Percentiles rank a stretch among this genome's conserved stretches.
phyloP scores from a whole-genome alignment of 805 yeast species.

The Wickerhamomyces strasburgensis region DNA sequence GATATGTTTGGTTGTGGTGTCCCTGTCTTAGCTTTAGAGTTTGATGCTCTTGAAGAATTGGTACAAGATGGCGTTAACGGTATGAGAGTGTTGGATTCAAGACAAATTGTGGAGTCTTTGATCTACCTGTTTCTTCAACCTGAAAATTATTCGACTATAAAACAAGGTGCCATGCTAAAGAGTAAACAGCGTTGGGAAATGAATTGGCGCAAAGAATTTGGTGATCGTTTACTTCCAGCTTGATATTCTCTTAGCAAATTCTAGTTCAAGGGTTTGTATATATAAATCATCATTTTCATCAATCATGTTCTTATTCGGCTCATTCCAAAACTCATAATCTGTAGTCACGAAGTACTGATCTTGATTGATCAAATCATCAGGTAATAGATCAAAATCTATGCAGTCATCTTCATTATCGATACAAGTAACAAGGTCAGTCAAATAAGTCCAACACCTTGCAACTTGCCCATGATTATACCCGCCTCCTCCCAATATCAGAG shows the following conservation, averaged over 20 bases:
- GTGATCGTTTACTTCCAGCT: slow-evolving; percentile 12
- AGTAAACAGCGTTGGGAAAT: slow-evolving; percentile 66
- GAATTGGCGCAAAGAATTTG: slow-evolving; percentile 53
- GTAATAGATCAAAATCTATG: slow-evolving; percentile 41
- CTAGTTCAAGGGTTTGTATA: slow-evolving; percentile 16
- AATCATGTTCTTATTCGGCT: slow-evolving; percentile 28
- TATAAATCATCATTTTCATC: slow-evolving; percentile 29
- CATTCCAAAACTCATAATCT: slow-evolving; percentile 46
- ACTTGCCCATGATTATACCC: slow-evolving; percentile 63
- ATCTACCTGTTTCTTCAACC: slow-evolving; percentile 30
- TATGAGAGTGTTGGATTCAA: slow-evolving; percentile 39
- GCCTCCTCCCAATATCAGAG: slow-evolving; percentile 67
- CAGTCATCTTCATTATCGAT: slow-evolving; percentile 4
- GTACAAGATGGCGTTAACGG: slow-evolving; percentile 73
- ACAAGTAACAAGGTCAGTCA: slow-evolving; percentile 27
- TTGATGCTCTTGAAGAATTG: slow-evolving; percentile 74
- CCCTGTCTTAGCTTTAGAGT: slow-evolving; percentile 78
- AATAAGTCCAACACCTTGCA: slow-evolving; percentile 51
- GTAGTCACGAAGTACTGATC: slow-evolving; percentile 37
- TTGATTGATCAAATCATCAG: slow-evolving; percentile 44
- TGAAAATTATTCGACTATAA: slow-evolving; percentile 36
- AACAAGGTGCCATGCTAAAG: slow-evolving; percentile 69
- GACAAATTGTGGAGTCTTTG: slow-evolving; percentile 42
- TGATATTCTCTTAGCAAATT: not conserved
- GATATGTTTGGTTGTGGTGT: slow-evolving; percentile 96